Conservation (phyloP, 257 asterid species). For the Gentiana dahurica region DNA sequence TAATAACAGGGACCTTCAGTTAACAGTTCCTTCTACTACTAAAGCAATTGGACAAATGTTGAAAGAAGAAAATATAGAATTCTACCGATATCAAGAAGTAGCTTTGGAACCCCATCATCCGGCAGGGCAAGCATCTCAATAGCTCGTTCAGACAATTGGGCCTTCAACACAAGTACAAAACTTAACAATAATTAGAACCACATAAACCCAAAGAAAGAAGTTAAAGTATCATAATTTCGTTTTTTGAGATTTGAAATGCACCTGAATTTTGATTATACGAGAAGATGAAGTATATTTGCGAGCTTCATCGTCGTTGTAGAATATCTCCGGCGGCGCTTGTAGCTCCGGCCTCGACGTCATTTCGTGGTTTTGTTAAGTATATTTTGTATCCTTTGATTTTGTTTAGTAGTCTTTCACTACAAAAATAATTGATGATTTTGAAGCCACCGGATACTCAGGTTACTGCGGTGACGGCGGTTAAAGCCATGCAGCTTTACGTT, state of each 20-base stretch:
- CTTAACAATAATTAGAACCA: not conserved
- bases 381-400: too few species aligned
- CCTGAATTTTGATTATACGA: conserved; percentile 94
- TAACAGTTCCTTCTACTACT: too few species aligned
- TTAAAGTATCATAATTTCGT: not conserved
- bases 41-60: too few species aligned
- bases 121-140: conserved; percentile 89
- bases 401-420: too few species aligned
- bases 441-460: too few species aligned
- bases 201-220: not conserved
- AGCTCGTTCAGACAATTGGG: conserved; percentile 83
- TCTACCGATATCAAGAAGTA: conserved; percentile 86
- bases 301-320: conserved; percentile 87
- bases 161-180: conserved; percentile 26
- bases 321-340: conserved; percentile 95
- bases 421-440: too few species aligned
- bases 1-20: too few species aligned
- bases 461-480: too few species aligned
- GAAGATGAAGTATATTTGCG: conserved; percentile 95
- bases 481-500: too few species aligned
- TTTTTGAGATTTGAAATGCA: not conserved
- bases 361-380: not conserved
- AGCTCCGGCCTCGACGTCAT: conserved; percentile 92
- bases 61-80: not conserved
- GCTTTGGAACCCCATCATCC: conserved; percentile 62